phyloP scores from a whole-genome alignment of 2,329 filamentous ascomycete species.

The Sphaerostilbella broomeana region DNA sequence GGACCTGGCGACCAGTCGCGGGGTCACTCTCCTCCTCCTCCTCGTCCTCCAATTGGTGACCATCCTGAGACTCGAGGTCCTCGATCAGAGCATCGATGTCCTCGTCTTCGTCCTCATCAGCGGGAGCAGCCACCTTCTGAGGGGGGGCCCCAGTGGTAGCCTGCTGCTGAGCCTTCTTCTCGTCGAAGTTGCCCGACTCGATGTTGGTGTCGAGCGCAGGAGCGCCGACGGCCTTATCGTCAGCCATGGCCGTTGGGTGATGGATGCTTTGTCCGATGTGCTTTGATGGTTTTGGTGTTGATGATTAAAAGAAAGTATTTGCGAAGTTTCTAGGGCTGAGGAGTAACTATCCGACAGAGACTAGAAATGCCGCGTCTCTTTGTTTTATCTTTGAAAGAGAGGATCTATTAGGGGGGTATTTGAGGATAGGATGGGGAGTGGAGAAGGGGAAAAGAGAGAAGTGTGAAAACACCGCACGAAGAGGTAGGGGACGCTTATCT shows the following conservation, averaged over 20 bases:
- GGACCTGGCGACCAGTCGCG: slow-evolving; percentile 54
- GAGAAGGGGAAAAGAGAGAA: slow-evolving; percentile 13
- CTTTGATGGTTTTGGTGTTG: slow-evolving; percentile 5
- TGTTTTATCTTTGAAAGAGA: slow-evolving; percentile 8
- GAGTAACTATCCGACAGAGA: slow-evolving; percentile 4
- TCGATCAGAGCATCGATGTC: slow-evolving; percentile 83
- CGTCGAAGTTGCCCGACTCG: slow-evolving; percentile 58
- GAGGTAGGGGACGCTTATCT: slow-evolving; percentile 37
- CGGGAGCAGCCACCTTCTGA: slow-evolving; percentile 38
- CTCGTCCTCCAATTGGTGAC: slow-evolving; percentile 56
- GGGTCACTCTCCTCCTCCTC: slow-evolving; percentile 46
- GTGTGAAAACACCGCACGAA: slow-evolving; percentile 40
- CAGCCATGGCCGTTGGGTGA: slow-evolving; percentile 40
- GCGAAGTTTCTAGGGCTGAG: slow-evolving; percentile 10
- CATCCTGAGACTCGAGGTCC: slow-evolving; percentile 78
- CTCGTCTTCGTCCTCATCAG: slow-evolving; percentile 64
- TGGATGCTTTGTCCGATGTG: slow-evolving; percentile 10
- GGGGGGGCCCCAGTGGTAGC: slow-evolving; percentile 27
- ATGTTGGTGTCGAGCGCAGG: slow-evolving; percentile 59
- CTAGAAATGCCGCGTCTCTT: slow-evolving; percentile 12
- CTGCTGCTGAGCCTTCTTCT: slow-evolving; percentile 44
- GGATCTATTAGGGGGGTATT: slow-evolving; percentile 12
- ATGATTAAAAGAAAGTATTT: slow-evolving; percentile 13
- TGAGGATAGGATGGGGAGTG: slow-evolving; percentile 14
- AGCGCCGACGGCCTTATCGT: slow-evolving; percentile 44